Base-by-base conservation (phyloP, 176 grass and related monocot species). In the Ampelocalamus luodianensis region DNA sequence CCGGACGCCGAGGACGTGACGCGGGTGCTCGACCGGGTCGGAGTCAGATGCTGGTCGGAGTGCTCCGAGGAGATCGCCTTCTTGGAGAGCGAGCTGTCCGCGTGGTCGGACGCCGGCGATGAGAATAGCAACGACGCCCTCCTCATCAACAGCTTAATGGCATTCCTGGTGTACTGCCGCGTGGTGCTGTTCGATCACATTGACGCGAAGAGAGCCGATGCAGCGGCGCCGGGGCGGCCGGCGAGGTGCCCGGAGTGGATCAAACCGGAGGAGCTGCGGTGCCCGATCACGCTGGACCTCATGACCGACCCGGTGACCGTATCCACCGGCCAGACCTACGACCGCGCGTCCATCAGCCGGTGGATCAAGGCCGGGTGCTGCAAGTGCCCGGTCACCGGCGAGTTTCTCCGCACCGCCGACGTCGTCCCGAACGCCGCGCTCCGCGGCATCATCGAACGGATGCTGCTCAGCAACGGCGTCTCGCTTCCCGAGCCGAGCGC, bases 261-360 rank as follows among this genome's bases (percentile, higher is more conserved):
- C 61, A 87, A 68, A 4, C 86, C 76, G 40, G 93, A 95, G 13
- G 71, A 81, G 3, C 79, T 99, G 66, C 93, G 82, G 68, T 99
- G 96, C 85, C 93, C 96, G 14, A 94, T 99, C 88, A 89, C 93
- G 12, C 84, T 96, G 10, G 96, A 99, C 39, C 80, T 99, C 13
- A 99, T 99, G 96, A 90, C 74, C 2, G 91, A 99, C 40, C 96
- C 96, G 0, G 96, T 99, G 69, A 99, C 86, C 1, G 72, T 96
- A 48, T 86, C 65, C 16, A 94, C 96, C 3, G 96, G 96, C 34
- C 96, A 99, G 69, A 99, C 96, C 20, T 99, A 96, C 82, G 93
- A 96, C 69, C 86, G 96, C 7, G 80, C 90, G 0, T 99, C 96
- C 50, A 99, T 99, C 42, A 79, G 42, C 4, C 89, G 71, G 38